A percentile compares a stretch with the other conserved stretches of the same genome.
Conservation (phyloP, 768 basidiomycete genomes). For the Tulasnella sp. region DNA sequence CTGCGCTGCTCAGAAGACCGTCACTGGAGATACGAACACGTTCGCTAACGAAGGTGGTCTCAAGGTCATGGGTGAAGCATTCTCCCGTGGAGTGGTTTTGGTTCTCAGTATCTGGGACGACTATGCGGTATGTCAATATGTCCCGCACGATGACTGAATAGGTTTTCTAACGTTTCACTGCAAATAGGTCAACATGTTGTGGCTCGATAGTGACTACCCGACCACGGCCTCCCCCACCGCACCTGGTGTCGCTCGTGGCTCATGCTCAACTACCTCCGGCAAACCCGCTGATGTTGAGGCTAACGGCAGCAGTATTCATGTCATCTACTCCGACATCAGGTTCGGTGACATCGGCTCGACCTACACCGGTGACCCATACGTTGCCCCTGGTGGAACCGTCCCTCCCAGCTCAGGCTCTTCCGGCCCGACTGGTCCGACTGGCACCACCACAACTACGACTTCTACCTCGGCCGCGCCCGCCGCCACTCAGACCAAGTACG, state of each 20-base stretch:
- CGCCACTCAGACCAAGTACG: constrained; percentile 12
- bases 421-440: not conserved
- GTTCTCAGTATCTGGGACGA: constrained; percentile 47
- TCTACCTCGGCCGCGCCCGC: not conserved
- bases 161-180: too few relatives aligned
- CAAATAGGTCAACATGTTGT: constrained; percentile 48
- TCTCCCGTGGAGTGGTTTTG: constrained; percentile 38
- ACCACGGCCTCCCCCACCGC: constrained; percentile 1
- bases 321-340: constrained; percentile 19
- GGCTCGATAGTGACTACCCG: constrained; percentile 30
- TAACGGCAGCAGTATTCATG: not conserved
- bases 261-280: constrained; percentile 17
- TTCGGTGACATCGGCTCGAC: constrained; percentile 14
- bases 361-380: constrained; percentile 8
- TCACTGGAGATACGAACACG: constrained; percentile 36
- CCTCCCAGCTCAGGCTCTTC: too few relatives aligned
- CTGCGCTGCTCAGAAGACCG: constrained; percentile 21
- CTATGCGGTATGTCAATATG: too few relatives aligned
- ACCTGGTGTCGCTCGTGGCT: constrained; percentile 14
- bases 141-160: too few relatives aligned
- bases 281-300: constrained; percentile 15
- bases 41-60: constrained; percentile 37
- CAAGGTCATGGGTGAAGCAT: constrained; percentile 27
- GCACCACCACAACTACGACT: not conserved
- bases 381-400: not conserved